Evolutionary conservation across 768 basidiomycete species (phyloP), one percentile per base, ranked within the genome.

Genomic region (Rhizopogon vinicolor): DNA sequence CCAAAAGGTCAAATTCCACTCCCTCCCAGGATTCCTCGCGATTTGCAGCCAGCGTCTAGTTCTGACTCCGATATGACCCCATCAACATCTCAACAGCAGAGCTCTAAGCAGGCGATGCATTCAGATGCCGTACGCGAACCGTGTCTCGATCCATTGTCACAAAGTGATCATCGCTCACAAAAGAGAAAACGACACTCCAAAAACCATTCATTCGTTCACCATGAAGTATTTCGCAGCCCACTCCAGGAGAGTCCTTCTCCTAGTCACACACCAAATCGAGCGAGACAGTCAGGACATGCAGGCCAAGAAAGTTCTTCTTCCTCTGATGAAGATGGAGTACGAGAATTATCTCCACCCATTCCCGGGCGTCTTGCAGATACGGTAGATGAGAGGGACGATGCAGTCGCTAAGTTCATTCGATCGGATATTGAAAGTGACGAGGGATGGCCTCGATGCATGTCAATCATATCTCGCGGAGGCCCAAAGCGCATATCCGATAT

Each of bases 391-490:
- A 63, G 74, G 41, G 72, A 80, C 56, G 72, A 74, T 16, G 66
- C 69, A 31, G 73, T 85, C 44, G 65, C 67, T 14, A 68, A 69
- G 46, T 76, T 76, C 54, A 74, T 84, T n/a, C 72, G 76, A 44
- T 51, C 65, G 7, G 56, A 73, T 13, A 63, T 87, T 12, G 72
- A 75, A 56, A 66, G 75, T 31, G 78, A 84, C 54, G 60, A 67
- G 2, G 71, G 63, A 22, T 85, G 78, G 75, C 54, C 58, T 8
- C 70, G 71, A 9, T 84, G 79, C 60, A 82, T 79, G 65, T 48
- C 46, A 7, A 48, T 48, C 18, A 65, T 71, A 54, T 72, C 72
- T 6, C 74, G 72, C 52, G 75, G 71, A 8, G 68, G 57, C 39
- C 73, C 68, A n/a, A 74, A 73, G 37, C 70, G 73, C 10, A 71